Base-by-base conservation (phyloP, 208 protist species). In the Endotrypanum monterogeii region DNA sequence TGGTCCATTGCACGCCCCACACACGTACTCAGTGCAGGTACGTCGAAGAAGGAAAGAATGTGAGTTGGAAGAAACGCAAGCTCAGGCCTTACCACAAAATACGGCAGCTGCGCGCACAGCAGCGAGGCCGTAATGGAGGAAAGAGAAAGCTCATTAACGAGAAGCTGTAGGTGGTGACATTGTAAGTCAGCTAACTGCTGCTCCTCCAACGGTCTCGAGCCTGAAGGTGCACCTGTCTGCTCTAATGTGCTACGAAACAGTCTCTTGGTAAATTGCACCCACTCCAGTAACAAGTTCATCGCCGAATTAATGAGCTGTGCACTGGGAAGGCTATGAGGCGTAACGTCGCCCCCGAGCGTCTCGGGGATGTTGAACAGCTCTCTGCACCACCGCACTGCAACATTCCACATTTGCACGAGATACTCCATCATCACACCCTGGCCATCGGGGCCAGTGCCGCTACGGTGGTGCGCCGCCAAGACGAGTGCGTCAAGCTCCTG, bases 301-400 rank as follows among this genome's bases (percentile, higher is more conserved):
- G 76, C 76, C 16, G 44, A 23, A 25, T 37, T 1, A 46, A 14
- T 25, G 2, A 50, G 46, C 61, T 16, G 54, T 7, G 58, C n/a
- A 14, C 37, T 23, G 60, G 1, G 1, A 28, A 9, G 0, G n/a
- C 28, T 30, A 1, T 23, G 30, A 9, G n/a, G 6, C 28, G 9
- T 44, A 25, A n/a, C n/a, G 28, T 28, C 28, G 44, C 37, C 44
- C 12, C 6, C 28, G n/a, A 18, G 7, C 28, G n/a, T 37, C 32
- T 18, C n/a, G 25, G 66, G 48, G 12, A 5, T 56, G 28, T 30
- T 41, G 71, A 51, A 81, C 2, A 81, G 60, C 57, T 76, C 61
- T 39, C 39, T 14, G 41, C 71, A 76, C 76, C 76, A 81, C 37
- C 63, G 76, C 62, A 76, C 66, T 25, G 70, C 76, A 2, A 76